phyloP scores from a whole-genome alignment of 805 yeast species.

The Yarrowia osloensis region DNA sequence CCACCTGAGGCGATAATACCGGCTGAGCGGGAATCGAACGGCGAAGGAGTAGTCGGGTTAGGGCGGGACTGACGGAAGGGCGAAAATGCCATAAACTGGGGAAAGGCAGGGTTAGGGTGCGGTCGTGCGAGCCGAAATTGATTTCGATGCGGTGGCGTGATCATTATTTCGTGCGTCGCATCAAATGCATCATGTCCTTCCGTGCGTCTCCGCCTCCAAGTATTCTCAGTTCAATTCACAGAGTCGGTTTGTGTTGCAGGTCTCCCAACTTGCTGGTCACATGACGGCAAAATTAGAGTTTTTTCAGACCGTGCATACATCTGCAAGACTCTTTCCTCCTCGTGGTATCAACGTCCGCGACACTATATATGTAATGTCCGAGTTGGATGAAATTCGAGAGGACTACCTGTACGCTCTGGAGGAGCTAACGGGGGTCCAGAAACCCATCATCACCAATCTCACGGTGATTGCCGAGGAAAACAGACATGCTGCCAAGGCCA shows the following conservation, averaged over 20 bases:
- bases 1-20: background rate
- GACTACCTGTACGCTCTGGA: slow-evolving; percentile 73
- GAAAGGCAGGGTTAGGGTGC: too few relatives aligned
- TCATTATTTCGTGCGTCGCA: too few relatives aligned
- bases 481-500: slow-evolving; percentile 70
- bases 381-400: slow-evolving; percentile 46
- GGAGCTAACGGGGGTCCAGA: slow-evolving; percentile 82
- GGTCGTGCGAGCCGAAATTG: too few relatives aligned
- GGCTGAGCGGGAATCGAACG: background rate
- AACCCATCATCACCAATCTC: slow-evolving; percentile 83
- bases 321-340: slow-evolving; percentile 7
- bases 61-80: too few relatives aligned
- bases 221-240: too few relatives aligned
- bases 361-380: slow-evolving; percentile 32
- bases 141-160: too few relatives aligned
- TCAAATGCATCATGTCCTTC: too few relatives aligned
- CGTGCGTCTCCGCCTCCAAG: too few relatives aligned
- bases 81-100: too few relatives aligned
- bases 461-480: slow-evolving; percentile 88
- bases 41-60: background rate
- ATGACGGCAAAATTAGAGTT: background rate
- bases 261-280: too few relatives aligned
- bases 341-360: background rate
- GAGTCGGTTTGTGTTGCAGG: background rate
- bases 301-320: background rate